Evolutionary conservation across 2,329 filamentous ascomycete species (phyloP), one percentile per base, ranked within the genome.

Genomic region (Macrophomina pseudophaseolina): DNA sequence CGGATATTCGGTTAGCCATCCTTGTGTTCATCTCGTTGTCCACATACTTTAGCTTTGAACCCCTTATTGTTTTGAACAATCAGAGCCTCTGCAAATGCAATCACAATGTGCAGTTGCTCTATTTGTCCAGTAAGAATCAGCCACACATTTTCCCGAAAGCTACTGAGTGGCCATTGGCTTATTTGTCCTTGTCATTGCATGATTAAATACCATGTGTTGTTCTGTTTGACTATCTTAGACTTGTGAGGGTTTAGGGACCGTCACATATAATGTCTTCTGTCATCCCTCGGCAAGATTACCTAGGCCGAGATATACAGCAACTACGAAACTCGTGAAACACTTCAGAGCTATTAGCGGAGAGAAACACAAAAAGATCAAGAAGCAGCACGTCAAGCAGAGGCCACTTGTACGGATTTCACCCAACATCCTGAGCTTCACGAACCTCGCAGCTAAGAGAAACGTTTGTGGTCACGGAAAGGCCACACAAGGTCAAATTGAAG

Each of bases 381-480:
- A 30, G 3, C 48, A 52, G 1, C 81, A 83, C 59, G 71, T 75
- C 11, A 72, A 75, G 56, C 81, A 80, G 66, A 81, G 81, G 23
- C 75, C 80, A 1, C 78, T 77, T 1, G 80, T 83, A 0, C 75
- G 81, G 5, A 66, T 82, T 4, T 72, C 74, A 0, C 81, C 81
- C 0, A 76, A 75, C 23, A 78, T 83, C 63, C 56, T 82, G 1
- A 81, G 80, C 2, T 81, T 81, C 72, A 81, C 75, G 52, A 77
- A 72, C 12, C 79, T 81, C 1, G 77, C 75, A 1, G 79, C 80
- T 1, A 81, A 77, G 75, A 67, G 59, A 30, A 38, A 38, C 4
- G 32, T 63, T 28, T 63, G 35, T 30, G 68, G 66, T n/a, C 58
- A 71, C 46, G 9, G 28, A 52, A 60, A n/a, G 12, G 59, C 32